Conservation (phyloP, 2,329 filamentous ascomycete species). For the Aquanectria penicillioides region DNA sequence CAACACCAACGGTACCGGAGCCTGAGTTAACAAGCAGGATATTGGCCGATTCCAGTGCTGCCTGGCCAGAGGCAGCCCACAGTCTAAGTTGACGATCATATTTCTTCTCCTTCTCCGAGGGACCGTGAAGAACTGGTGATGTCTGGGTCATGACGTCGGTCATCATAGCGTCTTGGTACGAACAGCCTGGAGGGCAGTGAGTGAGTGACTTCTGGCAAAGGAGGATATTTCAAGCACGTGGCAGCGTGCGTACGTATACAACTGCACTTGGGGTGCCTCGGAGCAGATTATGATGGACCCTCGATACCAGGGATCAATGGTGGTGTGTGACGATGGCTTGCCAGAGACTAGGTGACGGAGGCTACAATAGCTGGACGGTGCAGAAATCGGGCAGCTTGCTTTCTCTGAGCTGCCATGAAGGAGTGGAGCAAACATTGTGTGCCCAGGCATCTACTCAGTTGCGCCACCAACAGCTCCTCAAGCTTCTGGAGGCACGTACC, state of each 20-base stretch:
- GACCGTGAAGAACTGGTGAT: slow-evolving; percentile 55
- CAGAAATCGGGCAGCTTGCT: too few relatives aligned
- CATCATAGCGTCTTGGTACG: slow-evolving; percentile 34
- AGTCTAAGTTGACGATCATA: slow-evolving; percentile 96
- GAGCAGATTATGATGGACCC: too few relatives aligned
- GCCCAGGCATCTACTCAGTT: too few relatives aligned
- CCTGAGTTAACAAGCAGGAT: slow-evolving; percentile 92
- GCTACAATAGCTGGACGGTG: not conserved
- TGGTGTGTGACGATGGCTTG: not conserved
- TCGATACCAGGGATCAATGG: too few relatives aligned
- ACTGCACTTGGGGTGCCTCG: too few relatives aligned
- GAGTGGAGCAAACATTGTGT: slow-evolving; percentile 5
- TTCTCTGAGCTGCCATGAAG: too few relatives aligned
- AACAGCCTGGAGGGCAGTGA: not conserved
- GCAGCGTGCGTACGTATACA: not conserved
- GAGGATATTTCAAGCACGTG: not conserved
- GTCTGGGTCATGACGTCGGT: slow-evolving; percentile 45
- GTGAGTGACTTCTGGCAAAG: slow-evolving; percentile 6
- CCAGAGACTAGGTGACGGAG: not conserved
- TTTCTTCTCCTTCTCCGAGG: slow-evolving; percentile 74
- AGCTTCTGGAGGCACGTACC: slow-evolving; percentile 9
- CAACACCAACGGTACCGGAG: slow-evolving; percentile 86
- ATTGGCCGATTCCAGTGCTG: slow-evolving; percentile 88
- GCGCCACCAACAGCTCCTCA: too few relatives aligned
- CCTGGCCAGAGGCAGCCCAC: slow-evolving; percentile 93